Conservation (phyloP, 2,329 filamentous ascomycete species). For the Thermochaetoides dissita region DNA sequence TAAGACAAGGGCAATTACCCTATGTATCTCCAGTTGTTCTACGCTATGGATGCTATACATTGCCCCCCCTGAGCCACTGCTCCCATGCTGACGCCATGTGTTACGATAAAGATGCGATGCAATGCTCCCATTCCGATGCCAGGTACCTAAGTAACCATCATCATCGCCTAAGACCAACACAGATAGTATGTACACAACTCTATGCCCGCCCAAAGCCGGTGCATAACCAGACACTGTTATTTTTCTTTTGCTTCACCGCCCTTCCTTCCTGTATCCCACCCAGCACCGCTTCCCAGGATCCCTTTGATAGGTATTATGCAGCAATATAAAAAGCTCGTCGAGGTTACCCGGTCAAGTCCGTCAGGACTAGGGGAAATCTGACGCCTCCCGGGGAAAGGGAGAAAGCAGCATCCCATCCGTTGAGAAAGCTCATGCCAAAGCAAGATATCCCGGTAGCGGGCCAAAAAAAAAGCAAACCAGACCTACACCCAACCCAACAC, state of each 20-base stretch:
- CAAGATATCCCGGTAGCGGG: constrained; percentile 1
- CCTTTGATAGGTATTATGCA: constrained; percentile 8
- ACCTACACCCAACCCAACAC: constrained; percentile 7
- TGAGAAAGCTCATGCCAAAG: constrained; percentile 6
- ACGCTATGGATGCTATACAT: too few species aligned
- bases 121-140: constrained; percentile 14
- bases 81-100: too few species aligned
- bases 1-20: too few species aligned
- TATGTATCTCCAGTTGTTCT: too few species aligned
- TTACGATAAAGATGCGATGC: constrained; percentile 4
- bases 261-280: constrained; percentile 1
- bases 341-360: neutral
- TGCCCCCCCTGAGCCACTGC: too few species aligned
- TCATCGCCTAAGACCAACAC: constrained; percentile 2
- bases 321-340: constrained; percentile 2
- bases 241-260: neutral
- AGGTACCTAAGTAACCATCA: constrained; percentile 5
- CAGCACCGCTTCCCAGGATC: neutral
- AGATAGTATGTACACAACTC: constrained; percentile 10
- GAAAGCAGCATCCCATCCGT: constrained; percentile 5
- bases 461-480: constrained; percentile 5
- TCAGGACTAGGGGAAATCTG: neutral
- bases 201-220: neutral
- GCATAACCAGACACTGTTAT: neutral
- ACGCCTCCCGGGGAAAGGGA: neutral